These are phyloP conservation scores for Silene latifolia DNA, from an alignment of 148 eudicot species.

Conservation along the genomic window DNA sequence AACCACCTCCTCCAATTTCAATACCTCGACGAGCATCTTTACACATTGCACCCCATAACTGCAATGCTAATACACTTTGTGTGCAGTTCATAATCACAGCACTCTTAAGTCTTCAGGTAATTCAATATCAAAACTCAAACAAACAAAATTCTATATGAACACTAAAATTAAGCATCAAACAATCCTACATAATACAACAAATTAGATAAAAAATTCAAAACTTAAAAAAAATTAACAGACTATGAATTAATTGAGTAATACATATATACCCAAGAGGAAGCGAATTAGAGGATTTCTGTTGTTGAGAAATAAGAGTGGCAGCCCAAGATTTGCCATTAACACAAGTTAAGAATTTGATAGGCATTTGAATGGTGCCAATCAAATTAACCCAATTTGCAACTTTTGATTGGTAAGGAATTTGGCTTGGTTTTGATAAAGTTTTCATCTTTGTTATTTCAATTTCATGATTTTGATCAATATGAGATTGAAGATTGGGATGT, in stretches of 20 bases:
- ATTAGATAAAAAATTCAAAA: not conserved
- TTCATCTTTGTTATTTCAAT: not conserved
- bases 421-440: constrained; percentile 37
- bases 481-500: not conserved
- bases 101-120: not conserved
- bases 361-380: constrained; percentile 43
- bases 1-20: not conserved
- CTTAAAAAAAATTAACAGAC: not conserved
- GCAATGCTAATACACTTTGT: not conserved
- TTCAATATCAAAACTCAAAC: not conserved
- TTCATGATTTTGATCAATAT: not conserved
- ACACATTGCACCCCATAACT: not conserved
- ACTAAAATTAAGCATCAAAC: not conserved
- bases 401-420: constrained; percentile 54
- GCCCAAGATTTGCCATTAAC: constrained; percentile 55
- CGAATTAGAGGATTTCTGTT: not conserved
- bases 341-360: constrained; percentile 37
- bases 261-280: constrained; percentile 24
- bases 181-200: not conserved
- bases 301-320: constrained; percentile 42
- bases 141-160: not conserved
- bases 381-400: constrained; percentile 56
- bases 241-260: not conserved
- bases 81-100: not conserved
- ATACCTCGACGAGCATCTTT: not conserved